phyloP scores from a whole-genome alignment of 2,329 filamentous ascomycete genomes.

The Colletotrichum horii region DNA sequence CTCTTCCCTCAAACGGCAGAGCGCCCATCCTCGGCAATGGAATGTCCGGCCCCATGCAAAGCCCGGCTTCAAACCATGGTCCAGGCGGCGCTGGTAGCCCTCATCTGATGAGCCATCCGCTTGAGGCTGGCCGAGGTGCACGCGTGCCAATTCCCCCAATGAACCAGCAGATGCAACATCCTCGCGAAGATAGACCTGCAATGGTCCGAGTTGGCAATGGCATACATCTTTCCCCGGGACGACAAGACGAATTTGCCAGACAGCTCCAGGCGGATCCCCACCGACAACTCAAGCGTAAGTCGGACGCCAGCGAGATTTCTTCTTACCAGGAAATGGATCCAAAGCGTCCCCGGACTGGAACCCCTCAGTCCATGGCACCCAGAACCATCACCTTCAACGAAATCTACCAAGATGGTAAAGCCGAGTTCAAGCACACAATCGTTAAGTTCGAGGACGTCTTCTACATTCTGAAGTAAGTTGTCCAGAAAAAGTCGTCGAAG shows the following conservation, averaged over 20 bases:
- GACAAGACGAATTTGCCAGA: not conserved
- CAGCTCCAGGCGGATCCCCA: not conserved
- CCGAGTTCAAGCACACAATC: slow-evolving; percentile 24
- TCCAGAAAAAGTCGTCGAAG: not conserved
- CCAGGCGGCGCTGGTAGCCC: not conserved
- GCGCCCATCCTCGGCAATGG: not conserved
- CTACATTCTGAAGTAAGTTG: slow-evolving; percentile 21
- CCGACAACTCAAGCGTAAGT: slow-evolving; percentile 2
- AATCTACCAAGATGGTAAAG: slow-evolving; percentile 24
- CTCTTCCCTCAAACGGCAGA: slow-evolving; percentile 3
- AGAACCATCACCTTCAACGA: slow-evolving; percentile 24
- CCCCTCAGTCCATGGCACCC: not conserved
- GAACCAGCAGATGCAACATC: not conserved
- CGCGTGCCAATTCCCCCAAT: not conserved
- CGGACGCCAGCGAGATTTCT: not conserved
- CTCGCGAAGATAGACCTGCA: not conserved
- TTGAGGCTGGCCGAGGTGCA: not conserved
- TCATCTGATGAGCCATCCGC: not conserved
- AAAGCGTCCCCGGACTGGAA: not conserved
- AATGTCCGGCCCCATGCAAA: not conserved
- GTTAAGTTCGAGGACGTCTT: slow-evolving; percentile 18
- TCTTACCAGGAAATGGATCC: not conserved
- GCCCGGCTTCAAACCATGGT: not conserved
- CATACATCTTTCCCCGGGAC: not conserved
- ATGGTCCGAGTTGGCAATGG: not conserved